Conservation (phyloP, 139 green algal genomes). For the Pseudopediastrum boryanum region DNA sequence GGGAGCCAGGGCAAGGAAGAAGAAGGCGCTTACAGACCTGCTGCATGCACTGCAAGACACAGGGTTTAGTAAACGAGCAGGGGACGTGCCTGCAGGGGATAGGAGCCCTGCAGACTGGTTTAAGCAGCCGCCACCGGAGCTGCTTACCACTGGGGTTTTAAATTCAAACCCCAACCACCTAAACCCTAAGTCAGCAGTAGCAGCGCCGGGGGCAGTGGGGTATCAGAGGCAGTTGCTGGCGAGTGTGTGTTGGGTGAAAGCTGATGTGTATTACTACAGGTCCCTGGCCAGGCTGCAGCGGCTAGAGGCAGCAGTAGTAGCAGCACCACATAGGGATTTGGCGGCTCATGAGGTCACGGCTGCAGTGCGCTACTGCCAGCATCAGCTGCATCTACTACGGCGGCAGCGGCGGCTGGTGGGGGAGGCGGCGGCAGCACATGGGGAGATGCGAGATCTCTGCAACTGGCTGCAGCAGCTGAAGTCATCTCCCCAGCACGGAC, state of each 20-base stretch:
- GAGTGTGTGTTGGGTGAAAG: slow-evolving; percentile 56
- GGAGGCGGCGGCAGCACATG: slow-evolving; percentile 3
- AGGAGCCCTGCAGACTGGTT: slow-evolving; percentile 60
- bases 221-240: slow-evolving; percentile 11
- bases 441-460: slow-evolving; percentile 14
- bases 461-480: slow-evolving; percentile 38
- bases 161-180: no score
- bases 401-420: slow-evolving; percentile 64
- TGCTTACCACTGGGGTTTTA: no score
- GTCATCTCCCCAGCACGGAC: neutral
- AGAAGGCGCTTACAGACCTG: slow-evolving; percentile 90
- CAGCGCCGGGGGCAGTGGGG: neutral
- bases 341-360: slow-evolving; percentile 67
- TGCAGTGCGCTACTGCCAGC: slow-evolving; percentile 61
- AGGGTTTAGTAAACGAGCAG: slow-evolving; percentile 66
- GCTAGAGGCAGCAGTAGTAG: slow-evolving; percentile 67
- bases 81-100: slow-evolving; percentile 66
- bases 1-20: slow-evolving; percentile 82
- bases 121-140: slow-evolving; percentile 43
- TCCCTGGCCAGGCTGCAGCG: slow-evolving; percentile 85
- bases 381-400: slow-evolving; percentile 77
- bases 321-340: slow-evolving; percentile 79
- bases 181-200: no score
- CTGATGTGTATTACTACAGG: slow-evolving; percentile 84
- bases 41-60: slow-evolving; percentile 67